These are phyloP conservation scores for Trichoderma brevicompactum DNA, from an alignment of 2,329 filamentous ascomycete species.

Conservation along the genomic window DNA sequence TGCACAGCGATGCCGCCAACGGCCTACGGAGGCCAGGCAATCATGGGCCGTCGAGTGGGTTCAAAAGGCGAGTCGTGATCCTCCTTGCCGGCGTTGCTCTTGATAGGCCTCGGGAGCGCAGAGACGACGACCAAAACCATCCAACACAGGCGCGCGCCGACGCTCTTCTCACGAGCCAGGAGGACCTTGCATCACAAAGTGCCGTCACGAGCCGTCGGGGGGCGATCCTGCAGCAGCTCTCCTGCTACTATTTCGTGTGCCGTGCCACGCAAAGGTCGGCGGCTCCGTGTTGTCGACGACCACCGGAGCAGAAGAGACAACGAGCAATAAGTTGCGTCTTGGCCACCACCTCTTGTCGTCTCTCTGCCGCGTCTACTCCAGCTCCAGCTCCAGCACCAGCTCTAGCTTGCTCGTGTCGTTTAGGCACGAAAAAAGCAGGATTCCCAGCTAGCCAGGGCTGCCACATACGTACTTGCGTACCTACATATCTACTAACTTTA, in stretches of 20 bases:
- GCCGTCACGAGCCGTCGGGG: not conserved
- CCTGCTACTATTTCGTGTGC: not conserved
- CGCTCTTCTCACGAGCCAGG: slow-evolving; percentile 1
- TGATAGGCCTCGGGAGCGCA: not conserved
- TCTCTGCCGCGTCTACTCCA: not conserved
- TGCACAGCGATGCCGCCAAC: slow-evolving; percentile 16
- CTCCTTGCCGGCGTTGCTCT: not conserved
- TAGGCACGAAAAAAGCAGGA: slow-evolving; percentile 10
- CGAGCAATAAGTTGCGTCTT: no score
- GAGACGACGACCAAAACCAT: not conserved
- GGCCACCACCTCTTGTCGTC: no score
- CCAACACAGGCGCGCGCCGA: slow-evolving; percentile 1
- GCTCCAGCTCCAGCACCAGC: slow-evolving; percentile 6
- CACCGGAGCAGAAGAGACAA: not conserved
- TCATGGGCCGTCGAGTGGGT: slow-evolving; percentile 12
- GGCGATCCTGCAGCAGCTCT: not conserved
- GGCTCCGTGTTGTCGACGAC: slow-evolving; percentile 8
- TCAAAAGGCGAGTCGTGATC: slow-evolving; percentile 26
- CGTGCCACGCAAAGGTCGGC: slow-evolving; percentile 21
- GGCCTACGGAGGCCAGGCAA: not conserved
- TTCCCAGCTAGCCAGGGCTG: slow-evolving; percentile 18
- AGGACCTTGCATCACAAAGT: not conserved
- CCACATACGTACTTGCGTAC: slow-evolving; percentile 13
- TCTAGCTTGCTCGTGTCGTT: not conserved
- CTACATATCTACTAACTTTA: not conserved